Conservation (phyloP, 192 early-diverging fungal genomes). For the Coemansia interrupta region DNA sequence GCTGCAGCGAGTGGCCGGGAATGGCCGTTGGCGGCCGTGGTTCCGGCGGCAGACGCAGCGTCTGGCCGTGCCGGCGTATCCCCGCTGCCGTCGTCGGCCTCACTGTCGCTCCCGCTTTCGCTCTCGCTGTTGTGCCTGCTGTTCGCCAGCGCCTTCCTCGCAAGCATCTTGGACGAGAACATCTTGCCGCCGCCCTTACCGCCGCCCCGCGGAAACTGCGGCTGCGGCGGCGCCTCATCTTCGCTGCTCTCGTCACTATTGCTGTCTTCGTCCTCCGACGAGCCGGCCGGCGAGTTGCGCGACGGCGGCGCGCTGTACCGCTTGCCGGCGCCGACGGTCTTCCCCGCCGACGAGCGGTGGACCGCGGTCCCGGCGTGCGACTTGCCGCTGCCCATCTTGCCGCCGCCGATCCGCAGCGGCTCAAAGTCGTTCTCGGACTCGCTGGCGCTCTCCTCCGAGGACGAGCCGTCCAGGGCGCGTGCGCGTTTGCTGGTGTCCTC, state of each 20-base stretch:
- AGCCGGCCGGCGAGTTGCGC: slow-evolving; percentile 19
- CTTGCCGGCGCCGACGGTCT: slow-evolving; percentile 45
- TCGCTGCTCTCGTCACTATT: slow-evolving; percentile 10
- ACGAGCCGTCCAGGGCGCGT: slow-evolving; percentile 1
- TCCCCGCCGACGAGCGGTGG: slow-evolving; percentile 30
- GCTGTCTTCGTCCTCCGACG: slow-evolving; percentile 9
- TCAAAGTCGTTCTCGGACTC: slow-evolving; percentile 26
- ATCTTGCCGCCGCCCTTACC: slow-evolving; percentile 53
- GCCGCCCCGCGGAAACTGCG: slow-evolving; percentile 19
- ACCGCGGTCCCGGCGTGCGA: neutral
- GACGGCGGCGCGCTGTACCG: slow-evolving; percentile 27
- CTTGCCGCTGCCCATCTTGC: slow-evolving; percentile 13
- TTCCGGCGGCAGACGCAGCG: neutral
- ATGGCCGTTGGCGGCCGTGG: slow-evolving; percentile 3
- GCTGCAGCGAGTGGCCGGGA: slow-evolving; percentile 4
- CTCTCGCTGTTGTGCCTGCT: slow-evolving; percentile 24
- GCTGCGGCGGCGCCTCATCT: neutral
- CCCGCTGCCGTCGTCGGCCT: neutral
- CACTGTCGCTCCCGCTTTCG: slow-evolving; percentile 6
- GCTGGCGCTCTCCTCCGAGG: neutral
- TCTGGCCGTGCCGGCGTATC: neutral
- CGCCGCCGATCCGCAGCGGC: slow-evolving; percentile 8
- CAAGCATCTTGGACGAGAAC: slow-evolving; percentile 53
- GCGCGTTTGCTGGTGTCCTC: slow-evolving; percentile 5
- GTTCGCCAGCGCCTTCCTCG: slow-evolving; percentile 31